Base-by-base conservation (phyloP, 1,284 basidiomycete genomes). In the Erythrobasidium hasegawianum region DNA sequence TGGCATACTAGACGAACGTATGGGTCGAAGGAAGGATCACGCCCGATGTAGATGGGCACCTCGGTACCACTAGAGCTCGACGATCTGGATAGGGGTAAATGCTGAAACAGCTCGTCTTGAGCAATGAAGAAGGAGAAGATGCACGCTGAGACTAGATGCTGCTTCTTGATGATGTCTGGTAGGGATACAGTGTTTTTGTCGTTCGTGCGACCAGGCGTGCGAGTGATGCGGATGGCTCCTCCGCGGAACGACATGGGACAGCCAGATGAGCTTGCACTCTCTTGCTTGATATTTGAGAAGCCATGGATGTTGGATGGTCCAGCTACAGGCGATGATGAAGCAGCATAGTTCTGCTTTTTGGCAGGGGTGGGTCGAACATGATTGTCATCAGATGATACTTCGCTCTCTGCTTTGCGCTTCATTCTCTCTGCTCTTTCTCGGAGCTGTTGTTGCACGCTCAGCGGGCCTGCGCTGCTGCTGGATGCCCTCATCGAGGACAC, bases 141-240 rank as follows among this genome's bases (percentile, higher is more conserved):
- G 18, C 41, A 67, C 9, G 41, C 38, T 22, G 53, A 29, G 16
- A 56, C 20, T 10, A 71, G 59, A 1, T 43, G 20, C 27, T 64
- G 40, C 14, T 50, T 45, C 7, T 57, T 57, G 57, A 67, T 38
- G 18, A 71, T 24, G 7, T 69, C 61, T 27, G 29, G 38, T 18
- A 66, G 47, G 11, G 33, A 27, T 27, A 71, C 49, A 39, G 53
- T 59, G 29, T 68, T 69, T 8, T 22, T 13, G 14, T 55, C 33
- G n/a, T 45, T 39, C 2, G 13, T 1, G 5, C 70, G 50, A 24
- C 68, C 70, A 20, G 64, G 68, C 9, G 70, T 69, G 11, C 61
- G 41, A 13, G 70, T 69, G 22, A 65, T 50, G 20, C 61, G 53
- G 14, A 69, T 38, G 2, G 64, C 67, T 4, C 68, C 70, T 22